Percentiles rank a stretch among this genome's conserved stretches.
These are phyloP conservation scores for Sophora flavescens DNA, from an alignment of 306 rosid genomes.

Conservation along the genomic window DNA sequence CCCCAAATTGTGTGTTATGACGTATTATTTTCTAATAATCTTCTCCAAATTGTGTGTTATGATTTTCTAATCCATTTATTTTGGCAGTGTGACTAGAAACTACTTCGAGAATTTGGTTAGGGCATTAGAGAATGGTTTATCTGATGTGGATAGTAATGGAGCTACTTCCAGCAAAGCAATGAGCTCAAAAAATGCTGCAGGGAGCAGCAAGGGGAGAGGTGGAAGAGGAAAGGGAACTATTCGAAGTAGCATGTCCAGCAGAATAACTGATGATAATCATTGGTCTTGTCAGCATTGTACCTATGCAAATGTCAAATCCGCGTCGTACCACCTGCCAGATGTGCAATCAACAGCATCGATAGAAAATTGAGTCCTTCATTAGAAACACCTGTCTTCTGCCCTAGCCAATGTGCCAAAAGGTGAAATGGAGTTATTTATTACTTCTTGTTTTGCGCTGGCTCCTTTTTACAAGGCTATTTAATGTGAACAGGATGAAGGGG, in stretches of 20 bases:
- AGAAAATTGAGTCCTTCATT: slow-evolving; percentile 33
- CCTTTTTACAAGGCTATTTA: slow-evolving; percentile 44
- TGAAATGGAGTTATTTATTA: slow-evolving; percentile 37
- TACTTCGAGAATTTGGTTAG: slow-evolving; percentile 75
- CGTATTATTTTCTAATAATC: neutral
- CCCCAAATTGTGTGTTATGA: neutral
- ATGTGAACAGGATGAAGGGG: slow-evolving; percentile 46
- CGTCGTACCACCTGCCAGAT: slow-evolving; percentile 55
- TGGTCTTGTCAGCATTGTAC: slow-evolving; percentile 64
- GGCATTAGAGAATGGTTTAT: slow-evolving; percentile 71
- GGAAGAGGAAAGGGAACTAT: slow-evolving; percentile 60
- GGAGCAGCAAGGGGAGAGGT: slow-evolving; percentile 60
- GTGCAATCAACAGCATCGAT: slow-evolving; percentile 60
- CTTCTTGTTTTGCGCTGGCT: slow-evolving; percentile 42
- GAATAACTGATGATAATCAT: slow-evolving; percentile 47
- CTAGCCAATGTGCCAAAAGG: slow-evolving; percentile 31
- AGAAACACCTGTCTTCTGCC: slow-evolving; percentile 21
- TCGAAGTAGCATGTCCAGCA: slow-evolving; percentile 44
- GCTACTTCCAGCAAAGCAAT: slow-evolving; percentile 68
- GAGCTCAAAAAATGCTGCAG: slow-evolving; percentile 56
- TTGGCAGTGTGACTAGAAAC: slow-evolving; percentile 69
- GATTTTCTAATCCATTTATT: slow-evolving; percentile 42
- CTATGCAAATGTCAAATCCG: slow-evolving; percentile 53
- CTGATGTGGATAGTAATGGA: slow-evolving; percentile 62
- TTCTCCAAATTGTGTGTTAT: neutral